Evolutionary conservation across 345 rosid species (phyloP).

Genomic region (Combretum micranthum): DNA sequence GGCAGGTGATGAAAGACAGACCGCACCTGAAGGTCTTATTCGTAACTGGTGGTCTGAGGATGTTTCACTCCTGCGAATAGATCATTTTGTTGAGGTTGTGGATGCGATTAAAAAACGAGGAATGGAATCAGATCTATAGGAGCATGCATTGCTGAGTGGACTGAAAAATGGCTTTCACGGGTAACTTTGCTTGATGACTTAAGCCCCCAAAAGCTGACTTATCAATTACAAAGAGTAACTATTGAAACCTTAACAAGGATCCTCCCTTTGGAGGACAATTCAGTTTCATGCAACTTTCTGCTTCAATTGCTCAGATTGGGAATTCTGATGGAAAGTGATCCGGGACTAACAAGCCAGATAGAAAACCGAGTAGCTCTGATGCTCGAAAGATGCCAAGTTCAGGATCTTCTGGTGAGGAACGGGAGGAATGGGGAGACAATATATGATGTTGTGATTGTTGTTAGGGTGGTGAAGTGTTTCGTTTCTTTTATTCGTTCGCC

Average conservation of each 20-base stretch:
- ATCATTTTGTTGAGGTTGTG: conserved; percentile 46
- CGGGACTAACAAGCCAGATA: conserved; percentile 14
- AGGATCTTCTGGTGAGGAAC: conserved; percentile 43
- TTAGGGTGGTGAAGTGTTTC: conserved; percentile 32
- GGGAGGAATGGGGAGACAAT: conserved; percentile 14
- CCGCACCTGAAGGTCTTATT: conserved; percentile 4
- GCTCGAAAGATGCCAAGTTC: conserved; percentile 34
- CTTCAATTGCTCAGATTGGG: conserved; percentile 47
- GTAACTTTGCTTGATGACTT: conserved; percentile 16
- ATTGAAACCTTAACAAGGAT: conserved; percentile 34
- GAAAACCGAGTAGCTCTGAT: conserved; percentile 27
- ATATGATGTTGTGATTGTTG: conserved; percentile 26
- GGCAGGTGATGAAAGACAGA: conserved; percentile 5
- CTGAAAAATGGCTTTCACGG: conserved; percentile 36
- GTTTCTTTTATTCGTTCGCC: conserved; percentile 17
- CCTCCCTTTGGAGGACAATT: conserved; percentile 35
- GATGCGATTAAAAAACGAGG: conserved; percentile 33
- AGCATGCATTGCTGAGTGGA: conserved; percentile 42
- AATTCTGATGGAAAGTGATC: conserved; percentile 17
- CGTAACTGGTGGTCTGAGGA: conserved; percentile 56
- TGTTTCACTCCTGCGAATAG: conserved; percentile 43
- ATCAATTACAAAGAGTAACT: conserved; percentile 21
- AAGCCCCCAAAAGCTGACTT: conserved; percentile 20
- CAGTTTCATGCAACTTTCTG: conserved; percentile 46
- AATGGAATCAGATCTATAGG: conserved; percentile 34